These are phyloP conservation scores for Alloteropsis semialata DNA, from an alignment of 176 grass and related monocot genomes.

Conservation along the genomic window DNA sequence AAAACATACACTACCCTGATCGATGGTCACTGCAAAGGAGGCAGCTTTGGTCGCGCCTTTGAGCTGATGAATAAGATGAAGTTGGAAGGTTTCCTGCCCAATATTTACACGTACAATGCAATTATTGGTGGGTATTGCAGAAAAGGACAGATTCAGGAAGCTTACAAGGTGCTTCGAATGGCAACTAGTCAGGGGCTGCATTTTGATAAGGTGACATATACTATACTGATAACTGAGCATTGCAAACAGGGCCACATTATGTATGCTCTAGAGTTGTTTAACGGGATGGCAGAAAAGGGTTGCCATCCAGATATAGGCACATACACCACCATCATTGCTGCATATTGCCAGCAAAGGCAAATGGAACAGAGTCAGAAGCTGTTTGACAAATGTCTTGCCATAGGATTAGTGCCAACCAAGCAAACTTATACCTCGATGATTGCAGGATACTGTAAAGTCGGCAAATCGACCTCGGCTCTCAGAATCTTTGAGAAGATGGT, in stretches of 20 bases:
- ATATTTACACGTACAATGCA: conserved; percentile 89
- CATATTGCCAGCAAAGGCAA: conserved; percentile 63
- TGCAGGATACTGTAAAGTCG: conserved; percentile 77
- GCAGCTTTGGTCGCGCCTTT: conserved; percentile 65
- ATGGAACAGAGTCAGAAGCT: conserved; percentile 72
- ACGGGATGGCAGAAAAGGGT: conserved; percentile 57
- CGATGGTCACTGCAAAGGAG: conserved; percentile 59
- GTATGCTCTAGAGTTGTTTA: conserved; percentile 66
- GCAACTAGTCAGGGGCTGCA: conserved; percentile 55
- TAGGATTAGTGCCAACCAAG: conserved; percentile 67
- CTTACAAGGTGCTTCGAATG: conserved; percentile 69
- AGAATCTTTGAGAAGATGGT: conserved; percentile 77
- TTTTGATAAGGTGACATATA: conserved; percentile 83
- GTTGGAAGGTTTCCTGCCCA: conserved; percentile 51
- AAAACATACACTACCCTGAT: conserved; percentile 80
- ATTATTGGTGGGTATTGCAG: conserved; percentile 69
- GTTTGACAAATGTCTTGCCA: conserved; percentile 65
- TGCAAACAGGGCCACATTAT: conserved; percentile 71
- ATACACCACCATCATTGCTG: conserved; percentile 77
- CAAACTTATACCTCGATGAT: conserved; percentile 92
- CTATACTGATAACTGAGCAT: conserved; percentile 67
- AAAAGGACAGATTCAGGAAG: conserved; percentile 67
- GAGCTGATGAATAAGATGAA: conserved; percentile 70
- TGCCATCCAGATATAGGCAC: conserved; percentile 78
- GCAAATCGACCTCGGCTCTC: conserved; percentile 67